A percentile compares a stretch with the other conserved stretches of the same genome.
These are phyloP conservation scores for Candida koratica DNA, from an alignment of 805 yeast species.

Conservation along the genomic window DNA sequence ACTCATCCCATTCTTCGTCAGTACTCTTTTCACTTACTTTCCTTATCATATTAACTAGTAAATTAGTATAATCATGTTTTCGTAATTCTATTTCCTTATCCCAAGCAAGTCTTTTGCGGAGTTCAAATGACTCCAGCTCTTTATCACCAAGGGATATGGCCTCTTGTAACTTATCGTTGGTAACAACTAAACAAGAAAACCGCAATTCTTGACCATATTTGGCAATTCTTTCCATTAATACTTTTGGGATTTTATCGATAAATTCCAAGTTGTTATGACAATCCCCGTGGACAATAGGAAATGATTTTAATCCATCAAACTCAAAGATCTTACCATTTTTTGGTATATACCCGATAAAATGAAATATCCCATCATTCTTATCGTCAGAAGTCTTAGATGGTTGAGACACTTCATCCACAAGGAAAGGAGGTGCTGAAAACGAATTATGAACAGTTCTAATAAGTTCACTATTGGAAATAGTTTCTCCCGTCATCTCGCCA, in stretches of 20 bases:
- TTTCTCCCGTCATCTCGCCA: constrained; percentile 55
- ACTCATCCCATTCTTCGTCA: constrained; percentile 39
- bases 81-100: constrained; percentile 51
- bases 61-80: constrained; percentile 49
- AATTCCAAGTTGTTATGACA: constrained; percentile 42
- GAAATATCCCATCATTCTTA: constrained; percentile 53
- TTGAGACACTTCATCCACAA: constrained; percentile 41
- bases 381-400: constrained; percentile 23
- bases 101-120: constrained; percentile 50
- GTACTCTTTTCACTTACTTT: constrained; percentile 31
- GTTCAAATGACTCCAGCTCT: constrained; percentile 35
- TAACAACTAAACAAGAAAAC: constrained; percentile 53
- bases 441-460: constrained; percentile 59
- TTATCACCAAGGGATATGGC: constrained; percentile 38
- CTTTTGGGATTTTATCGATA: constrained; percentile 38
- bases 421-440: constrained; percentile 51
- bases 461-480: constrained; percentile 54
- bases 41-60: constrained; percentile 45
- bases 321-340: constrained; percentile 49
- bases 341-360: constrained; percentile 54
- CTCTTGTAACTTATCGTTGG: constrained; percentile 45
- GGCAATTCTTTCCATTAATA: constrained; percentile 45
- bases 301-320: constrained; percentile 56
- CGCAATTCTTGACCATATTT: constrained; percentile 49
- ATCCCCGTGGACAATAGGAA: constrained; percentile 49